Percentiles rank a stretch among this genome's conserved stretches.
These are phyloP conservation scores for Bipolaris bicolor DNA, from an alignment of 2,329 filamentous ascomycete genomes.

Conservation along the genomic window DNA sequence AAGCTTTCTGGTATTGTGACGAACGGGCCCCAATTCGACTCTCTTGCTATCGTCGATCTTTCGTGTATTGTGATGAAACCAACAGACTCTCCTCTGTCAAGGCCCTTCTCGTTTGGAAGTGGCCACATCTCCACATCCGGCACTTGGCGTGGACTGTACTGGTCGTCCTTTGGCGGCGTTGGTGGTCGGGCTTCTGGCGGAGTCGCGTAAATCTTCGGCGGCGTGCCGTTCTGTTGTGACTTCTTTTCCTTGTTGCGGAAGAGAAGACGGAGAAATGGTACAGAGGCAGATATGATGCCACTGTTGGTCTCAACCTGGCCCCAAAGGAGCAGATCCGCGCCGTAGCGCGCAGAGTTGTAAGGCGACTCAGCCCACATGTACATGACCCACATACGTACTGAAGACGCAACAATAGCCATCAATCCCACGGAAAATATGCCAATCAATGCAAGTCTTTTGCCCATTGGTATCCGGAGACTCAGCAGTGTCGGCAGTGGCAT, in stretches of 20 bases:
- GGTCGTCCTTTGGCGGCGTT: constrained; percentile 5
- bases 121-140: constrained; percentile 30
- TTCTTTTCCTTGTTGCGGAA: constrained; percentile 38
- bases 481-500: constrained; percentile 55
- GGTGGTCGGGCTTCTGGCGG: constrained; percentile 23
- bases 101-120: constrained; percentile 21
- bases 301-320: constrained; percentile 56
- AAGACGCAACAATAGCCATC: constrained; percentile 45
- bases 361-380: constrained; percentile 44
- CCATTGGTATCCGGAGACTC: constrained; percentile 55
- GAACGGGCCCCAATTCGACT: constrained; percentile 39
- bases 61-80: constrained; percentile 11
- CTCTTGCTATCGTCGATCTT: constrained; percentile 20
- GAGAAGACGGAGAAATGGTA: constrained; percentile 54
- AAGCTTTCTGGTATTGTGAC: constrained; percentile 45
- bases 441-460: constrained; percentile 60
- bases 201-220: constrained; percentile 18
- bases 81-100: neutral
- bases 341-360: constrained; percentile 48
- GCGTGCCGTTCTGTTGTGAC: constrained; percentile 15
- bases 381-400: constrained; percentile 48
- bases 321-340: constrained; percentile 51
- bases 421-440: constrained; percentile 46
- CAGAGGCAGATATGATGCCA: constrained; percentile 54
- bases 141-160: constrained; percentile 23